Evolutionary conservation across 2,329 filamentous ascomycete genomes (phyloP).

Genomic region (Xylariaceae sp.): DNA sequence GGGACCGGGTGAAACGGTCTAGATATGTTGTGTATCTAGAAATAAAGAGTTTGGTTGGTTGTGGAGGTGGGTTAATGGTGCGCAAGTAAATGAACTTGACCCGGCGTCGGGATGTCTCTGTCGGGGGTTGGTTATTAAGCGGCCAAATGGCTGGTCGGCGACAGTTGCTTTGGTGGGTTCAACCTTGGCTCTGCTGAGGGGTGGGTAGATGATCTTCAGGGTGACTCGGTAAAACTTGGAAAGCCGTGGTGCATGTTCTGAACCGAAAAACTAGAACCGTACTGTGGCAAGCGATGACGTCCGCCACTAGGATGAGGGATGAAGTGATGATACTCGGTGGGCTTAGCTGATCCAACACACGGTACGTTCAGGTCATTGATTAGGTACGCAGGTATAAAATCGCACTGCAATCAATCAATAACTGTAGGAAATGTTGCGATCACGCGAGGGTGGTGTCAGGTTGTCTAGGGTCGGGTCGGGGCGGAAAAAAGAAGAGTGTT

Average conservation of each 20-base stretch:
- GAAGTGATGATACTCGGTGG: conserved; percentile 11
- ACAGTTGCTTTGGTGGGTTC: conserved; percentile 10
- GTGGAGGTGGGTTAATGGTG: conserved; percentile 3
- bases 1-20: conserved; percentile 5
- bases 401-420: conserved; percentile 25
- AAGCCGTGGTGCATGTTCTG: conserved; percentile 13
- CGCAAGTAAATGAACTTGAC: conserved; percentile 14
- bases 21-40: conserved; percentile 22
- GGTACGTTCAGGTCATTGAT: conserved; percentile 17
- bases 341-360: background rate
- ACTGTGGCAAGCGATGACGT: conserved; percentile 22
- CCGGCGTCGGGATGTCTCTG: conserved; percentile 17
- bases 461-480: conserved; percentile 2
- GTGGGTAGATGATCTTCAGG: conserved; percentile 25
- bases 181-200: conserved; percentile 18
- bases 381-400: conserved; percentile 17
- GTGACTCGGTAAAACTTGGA: conserved; percentile 9
- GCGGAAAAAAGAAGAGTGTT: conserved; percentile 1
- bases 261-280: conserved; percentile 7
- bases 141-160: conserved; percentile 10
- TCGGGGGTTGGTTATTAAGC: conserved; percentile 14
- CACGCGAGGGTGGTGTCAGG: conserved; percentile 43
- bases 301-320: conserved; percentile 16
- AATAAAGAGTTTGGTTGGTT: conserved; percentile 17
- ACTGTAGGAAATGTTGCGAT: conserved; percentile 17